Conservation (phyloP, 2,329 filamentous ascomycete species). For the Torrubiellomyces zombiae region DNA sequence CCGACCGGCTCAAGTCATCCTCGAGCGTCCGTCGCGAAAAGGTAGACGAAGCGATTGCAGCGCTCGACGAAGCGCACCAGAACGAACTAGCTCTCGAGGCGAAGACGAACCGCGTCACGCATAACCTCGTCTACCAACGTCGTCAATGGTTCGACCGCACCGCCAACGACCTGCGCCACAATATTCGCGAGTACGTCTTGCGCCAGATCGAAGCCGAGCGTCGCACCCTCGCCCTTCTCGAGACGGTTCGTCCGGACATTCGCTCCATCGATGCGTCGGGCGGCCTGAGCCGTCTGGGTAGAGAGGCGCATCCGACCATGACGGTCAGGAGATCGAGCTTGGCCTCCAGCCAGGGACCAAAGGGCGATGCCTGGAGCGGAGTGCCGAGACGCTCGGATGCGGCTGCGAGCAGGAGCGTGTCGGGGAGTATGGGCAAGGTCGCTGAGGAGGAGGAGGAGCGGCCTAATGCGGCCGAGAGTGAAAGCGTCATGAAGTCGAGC, state of each 20-base stretch:
- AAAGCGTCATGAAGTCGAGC: background rate
- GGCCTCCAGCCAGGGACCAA: conserved; percentile 81
- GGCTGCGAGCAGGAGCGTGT: conserved; percentile 61
- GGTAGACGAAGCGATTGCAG: conserved; percentile 89
- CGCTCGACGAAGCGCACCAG: conserved; percentile 72
- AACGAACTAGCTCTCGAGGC: conserved; percentile 67
- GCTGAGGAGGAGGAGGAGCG: conserved; percentile 44
- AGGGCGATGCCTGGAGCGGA: conserved; percentile 96
- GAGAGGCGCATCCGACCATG: conserved; percentile 79
- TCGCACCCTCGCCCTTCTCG: conserved; percentile 78
- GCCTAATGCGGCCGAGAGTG: conserved; percentile 21
- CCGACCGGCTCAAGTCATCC: conserved; percentile 74
- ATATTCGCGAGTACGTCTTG: conserved; percentile 81
- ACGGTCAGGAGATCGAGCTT: conserved; percentile 55
- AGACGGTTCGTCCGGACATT: conserved; percentile 84
- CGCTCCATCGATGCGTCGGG: conserved; percentile 83
- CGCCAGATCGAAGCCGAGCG: conserved; percentile 93
- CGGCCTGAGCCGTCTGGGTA: conserved; percentile 73
- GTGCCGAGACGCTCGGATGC: conserved; percentile 70
- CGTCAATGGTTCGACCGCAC: conserved; percentile 84
- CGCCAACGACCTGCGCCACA: conserved; percentile 62
- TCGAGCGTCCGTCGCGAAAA: conserved; percentile 84
- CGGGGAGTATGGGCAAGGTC: conserved; percentile 49
- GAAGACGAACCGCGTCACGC: conserved; percentile 79
- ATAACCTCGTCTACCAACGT: conserved; percentile 76